phyloP scores from a whole-genome alignment of 2,329 filamentous ascomycete genomes.

The Fusarium phyllophilum region DNA sequence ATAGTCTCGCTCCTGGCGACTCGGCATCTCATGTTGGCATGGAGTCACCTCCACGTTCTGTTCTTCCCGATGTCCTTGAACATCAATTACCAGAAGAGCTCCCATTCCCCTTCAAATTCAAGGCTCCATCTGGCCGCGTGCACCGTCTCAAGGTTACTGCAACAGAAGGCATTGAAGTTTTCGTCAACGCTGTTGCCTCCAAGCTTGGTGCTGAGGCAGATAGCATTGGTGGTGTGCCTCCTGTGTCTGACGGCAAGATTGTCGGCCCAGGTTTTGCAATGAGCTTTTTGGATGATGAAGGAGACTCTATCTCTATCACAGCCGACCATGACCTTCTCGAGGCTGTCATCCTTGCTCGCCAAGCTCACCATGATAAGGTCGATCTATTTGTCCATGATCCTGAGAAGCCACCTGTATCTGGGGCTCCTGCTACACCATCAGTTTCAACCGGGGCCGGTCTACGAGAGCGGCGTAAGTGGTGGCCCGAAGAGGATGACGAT shows the following conservation, averaged over 20 bases:
- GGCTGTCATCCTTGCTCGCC: constrained; percentile 84
- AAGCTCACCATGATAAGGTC: constrained; percentile 86
- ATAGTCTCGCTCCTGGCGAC: constrained; percentile 91
- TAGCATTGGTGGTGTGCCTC: constrained; percentile 81
- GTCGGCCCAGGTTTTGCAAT: constrained; percentile 84
- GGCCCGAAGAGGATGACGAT: constrained; percentile 65
- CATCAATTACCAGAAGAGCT: constrained; percentile 70
- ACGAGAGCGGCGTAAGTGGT: constrained; percentile 66
- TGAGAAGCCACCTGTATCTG: constrained; percentile 82
- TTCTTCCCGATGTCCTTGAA: constrained; percentile 62
- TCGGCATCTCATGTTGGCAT: constrained; percentile 92
- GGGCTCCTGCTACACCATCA: constrained; percentile 58
- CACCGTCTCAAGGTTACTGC: constrained; percentile 89
- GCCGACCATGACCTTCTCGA: constrained; percentile 93
- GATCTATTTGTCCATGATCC: constrained; percentile 97
- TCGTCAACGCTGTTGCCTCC: constrained; percentile 79
- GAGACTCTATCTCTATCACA: constrained; percentile 95
- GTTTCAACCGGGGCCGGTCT: constrained; percentile 58
- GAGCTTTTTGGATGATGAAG: constrained; percentile 96
- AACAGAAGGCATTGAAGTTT: constrained; percentile 80
- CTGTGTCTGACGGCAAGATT: constrained; percentile 81
- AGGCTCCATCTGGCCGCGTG: constrained; percentile 92
- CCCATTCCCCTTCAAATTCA: constrained; percentile 99
- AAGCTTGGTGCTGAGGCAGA: constrained; percentile 90
- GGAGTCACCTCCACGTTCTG: constrained; percentile 78